Conservation (phyloP, 805 yeast species). For the Starmera amethionina region DNA sequence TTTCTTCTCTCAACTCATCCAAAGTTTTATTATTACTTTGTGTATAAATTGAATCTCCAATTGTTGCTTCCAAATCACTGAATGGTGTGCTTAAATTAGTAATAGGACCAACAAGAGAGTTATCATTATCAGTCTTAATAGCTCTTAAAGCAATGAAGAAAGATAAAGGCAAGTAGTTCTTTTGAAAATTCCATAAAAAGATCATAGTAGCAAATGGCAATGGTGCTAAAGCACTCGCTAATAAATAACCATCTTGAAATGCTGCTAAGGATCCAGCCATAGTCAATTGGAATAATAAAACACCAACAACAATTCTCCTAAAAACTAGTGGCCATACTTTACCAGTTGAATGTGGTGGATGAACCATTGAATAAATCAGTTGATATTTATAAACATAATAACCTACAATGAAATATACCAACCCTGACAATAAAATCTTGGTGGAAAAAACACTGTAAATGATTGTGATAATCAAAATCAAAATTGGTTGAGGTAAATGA, state of each 20-base stretch:
- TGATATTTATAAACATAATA: conserved; percentile 88
- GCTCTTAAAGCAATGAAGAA: conserved; percentile 84
- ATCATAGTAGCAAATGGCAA: conserved; percentile 60
- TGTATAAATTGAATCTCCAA: conserved; percentile 15
- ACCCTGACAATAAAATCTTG: conserved; percentile 75
- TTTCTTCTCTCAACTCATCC: conserved; percentile 68
- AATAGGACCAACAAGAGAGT: conserved; percentile 9
- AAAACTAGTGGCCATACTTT: conserved; percentile 91
- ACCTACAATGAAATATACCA: conserved; percentile 76
- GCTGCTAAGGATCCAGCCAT: conserved; percentile 85
- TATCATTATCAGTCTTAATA: conserved; percentile 38
- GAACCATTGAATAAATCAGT: conserved; percentile 80
- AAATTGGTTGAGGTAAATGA: conserved; percentile 83
- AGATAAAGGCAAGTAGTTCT: conserved; percentile 69
- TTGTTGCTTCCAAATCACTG: conserved; percentile 10
- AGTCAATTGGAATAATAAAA: conserved; percentile 77
- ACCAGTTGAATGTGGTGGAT: conserved; percentile 95
- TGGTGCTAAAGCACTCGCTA: conserved; percentile 67
- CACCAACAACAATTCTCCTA: conserved; percentile 72
- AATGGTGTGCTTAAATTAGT: conserved; percentile 2
- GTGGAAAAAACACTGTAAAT: conserved; percentile 87
- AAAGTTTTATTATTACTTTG: conserved; percentile 35
- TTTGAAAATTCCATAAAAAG: conserved; percentile 72
- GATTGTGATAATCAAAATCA: conserved; percentile 75
- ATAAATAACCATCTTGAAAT: conserved; percentile 65